Base-by-base conservation (phyloP, 768 basidiomycete species). In the Boletellus emodensis region DNA sequence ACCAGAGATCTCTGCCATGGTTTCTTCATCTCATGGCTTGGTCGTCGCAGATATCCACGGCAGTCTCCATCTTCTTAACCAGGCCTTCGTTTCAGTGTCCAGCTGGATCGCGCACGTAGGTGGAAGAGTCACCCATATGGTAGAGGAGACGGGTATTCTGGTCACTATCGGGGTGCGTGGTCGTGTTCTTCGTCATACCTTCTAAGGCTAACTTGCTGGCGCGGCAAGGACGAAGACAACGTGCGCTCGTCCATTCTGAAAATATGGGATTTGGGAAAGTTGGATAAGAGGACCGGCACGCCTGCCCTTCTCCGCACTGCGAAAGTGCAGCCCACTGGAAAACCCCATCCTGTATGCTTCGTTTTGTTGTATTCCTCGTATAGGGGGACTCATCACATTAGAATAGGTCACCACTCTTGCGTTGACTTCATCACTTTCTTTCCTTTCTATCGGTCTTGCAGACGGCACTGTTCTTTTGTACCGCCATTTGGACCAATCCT, bases 391-490 rank as follows among this genome's bases (percentile, higher is more conserved):
- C 36, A 48, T 42, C 44, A 3, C 28, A 7, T 15, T 39, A 40
- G 32, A 39, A 18, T 43, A 89, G 82, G 83, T 94, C 11, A 84
- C 90, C 2, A 81, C 86, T 2, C 73, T 96, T 37, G 90, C 94
- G 0, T 72, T 94, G 18, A 88, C 94, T 0, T 71, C 81, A 6
- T 78, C 79, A 15, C 75, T 96, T 4, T 81, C 89, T 0, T 90
- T 94, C 65, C 81, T 99, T 22, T 87, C 94, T 6, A 80, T 98
- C 36, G 96, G 94, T 13, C 80, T 98, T n/a, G 93, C 85, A 6
- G 94, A 97, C 61, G 96, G 96, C 22, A 90, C 90, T 0, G 94
- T 96, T 14, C 76, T 98, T 9, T 75, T 96, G 14, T 95, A 91
- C 65, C 83, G 91, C 7, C 91, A 97, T 62, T 75, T 97, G 17